A percentile compares a stretch with the other conserved stretches of the same genome.
phyloP scores from a whole-genome alignment of 306 rosid genomes.

The Prunus davidiana region DNA sequence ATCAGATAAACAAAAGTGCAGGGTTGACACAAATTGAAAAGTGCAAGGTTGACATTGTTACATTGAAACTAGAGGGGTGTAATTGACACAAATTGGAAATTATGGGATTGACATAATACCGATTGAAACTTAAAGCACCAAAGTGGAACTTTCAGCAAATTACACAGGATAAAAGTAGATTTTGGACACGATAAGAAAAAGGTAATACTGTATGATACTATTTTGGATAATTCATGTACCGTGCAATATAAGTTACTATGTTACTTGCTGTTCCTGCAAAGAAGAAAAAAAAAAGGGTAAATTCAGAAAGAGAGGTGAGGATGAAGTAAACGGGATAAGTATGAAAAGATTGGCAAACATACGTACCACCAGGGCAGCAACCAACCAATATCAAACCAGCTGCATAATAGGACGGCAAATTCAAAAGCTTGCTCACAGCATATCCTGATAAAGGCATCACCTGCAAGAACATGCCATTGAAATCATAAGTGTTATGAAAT shows the following conservation, averaged over 20 bases:
- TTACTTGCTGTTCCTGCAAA: conserved; percentile 93
- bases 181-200: background rate
- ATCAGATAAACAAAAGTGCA: background rate
- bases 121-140: background rate
- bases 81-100: background rate
- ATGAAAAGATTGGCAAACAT: conserved; percentile 19
- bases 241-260: conserved; percentile 81
- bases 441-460: conserved; percentile 83
- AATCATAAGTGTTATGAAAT: background rate
- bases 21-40: background rate
- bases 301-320: background rate
- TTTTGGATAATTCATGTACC: conserved; percentile 42
- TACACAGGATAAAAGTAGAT: background rate
- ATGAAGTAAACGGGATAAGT: background rate
- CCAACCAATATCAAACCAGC: conserved; percentile 83
- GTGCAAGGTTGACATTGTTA: background rate
- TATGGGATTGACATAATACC: background rate
- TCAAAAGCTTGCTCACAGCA: conserved; percentile 70
- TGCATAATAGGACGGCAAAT: conserved; percentile 76
- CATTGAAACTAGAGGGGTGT: background rate
- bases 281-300: conserved; percentile 3
- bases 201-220: background rate
- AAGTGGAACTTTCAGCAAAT: background rate
- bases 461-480: conserved; percentile 34
- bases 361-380: conserved; percentile 86